Base-by-base conservation (phyloP, 257 asterid genomes). In the Misopates orontium region DNA sequence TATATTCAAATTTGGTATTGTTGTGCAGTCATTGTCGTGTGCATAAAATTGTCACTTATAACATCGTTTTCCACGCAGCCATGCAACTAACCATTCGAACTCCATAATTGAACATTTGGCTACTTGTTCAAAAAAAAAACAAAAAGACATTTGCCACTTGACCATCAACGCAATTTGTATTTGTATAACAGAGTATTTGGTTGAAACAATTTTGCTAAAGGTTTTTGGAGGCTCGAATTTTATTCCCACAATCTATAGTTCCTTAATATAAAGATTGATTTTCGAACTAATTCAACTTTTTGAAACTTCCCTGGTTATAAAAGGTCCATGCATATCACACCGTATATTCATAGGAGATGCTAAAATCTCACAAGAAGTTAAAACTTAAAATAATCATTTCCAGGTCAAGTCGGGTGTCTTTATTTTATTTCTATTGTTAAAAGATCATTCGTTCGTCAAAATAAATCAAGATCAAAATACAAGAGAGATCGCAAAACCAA, bases 51-150 rank as follows among this genome's bases (percentile, higher is more conserved):
- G 17, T 2, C 6, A 21, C 23, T 24, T 20, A 23, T 3, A 23
- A 50, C 40, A 64, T 23, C 56, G 63, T 47, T 61, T 28, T 63
- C 73, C 47, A 62, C 49, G 39, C 48, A 61, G 19, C 74, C 71
- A 69, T 73, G 82, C 69, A 75, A 65, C 45, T 16, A 20, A 25
- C 69, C 59, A 67, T 64, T 66, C 11, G 44, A 60, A 52, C 12
- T 25, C 36, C 75, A 70, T 73, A 42, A 32, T 39, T 64, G 63
- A 49, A 41, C 51, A 21, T 49, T 36, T n/a, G n/a, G n/a, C n/a
- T n/a, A n/a, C n/a, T n/a, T n/a, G n/a, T n/a, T n/a, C n/a, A n/a
- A n/a, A n/a, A n/a, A n/a, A n/a, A n/a, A n/a, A n/a, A n/a, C n/a
- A n/a, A n/a, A n/a, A n/a, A n/a, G 18, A 53, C 36, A 28, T 7